Percentiles rank a stretch among this genome's conserved stretches.
phyloP scores from a whole-genome alignment of 192 early-diverging fungal genomes.

The Coemansia sp. region DNA sequence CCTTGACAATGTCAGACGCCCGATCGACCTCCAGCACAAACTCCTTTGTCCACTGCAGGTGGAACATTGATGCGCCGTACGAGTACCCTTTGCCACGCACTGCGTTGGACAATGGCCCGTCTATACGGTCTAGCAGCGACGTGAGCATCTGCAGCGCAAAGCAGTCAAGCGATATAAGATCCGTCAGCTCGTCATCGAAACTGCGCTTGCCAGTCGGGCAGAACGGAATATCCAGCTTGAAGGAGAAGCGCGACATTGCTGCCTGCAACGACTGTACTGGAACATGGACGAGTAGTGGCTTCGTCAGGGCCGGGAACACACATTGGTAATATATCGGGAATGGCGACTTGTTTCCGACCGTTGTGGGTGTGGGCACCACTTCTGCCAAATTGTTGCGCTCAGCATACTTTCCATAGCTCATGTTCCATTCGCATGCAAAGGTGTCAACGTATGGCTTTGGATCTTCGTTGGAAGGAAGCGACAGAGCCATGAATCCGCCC shows the following conservation, averaged over 20 bases:
- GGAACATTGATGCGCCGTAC: slow-evolving; percentile 66
- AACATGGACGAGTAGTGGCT: slow-evolving; percentile 51
- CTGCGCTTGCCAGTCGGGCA: slow-evolving; percentile 12
- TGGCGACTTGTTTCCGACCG: slow-evolving; percentile 6
- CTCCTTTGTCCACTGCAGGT: slow-evolving; percentile 61
- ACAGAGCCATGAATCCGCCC: slow-evolving; percentile 21
- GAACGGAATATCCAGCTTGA: slow-evolving; percentile 44
- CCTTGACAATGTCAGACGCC: slow-evolving; percentile 39
- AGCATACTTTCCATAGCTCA: slow-evolving; percentile 10
- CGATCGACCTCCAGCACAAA: slow-evolving; percentile 33
- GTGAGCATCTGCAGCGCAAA: slow-evolving; percentile 63
- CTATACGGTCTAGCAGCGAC: slow-evolving; percentile 67
- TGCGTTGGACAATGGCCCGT: slow-evolving; percentile 76
- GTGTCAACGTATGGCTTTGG: slow-evolving; percentile 15
- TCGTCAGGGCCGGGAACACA: slow-evolving; percentile 38
- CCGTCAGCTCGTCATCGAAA: slow-evolving; percentile 42
- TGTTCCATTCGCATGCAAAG: slow-evolving; percentile 28
- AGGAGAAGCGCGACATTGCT: slow-evolving; percentile 42
- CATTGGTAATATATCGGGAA: slow-evolving; percentile 52
- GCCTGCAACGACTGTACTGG: slow-evolving; percentile 54
- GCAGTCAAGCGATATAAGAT: slow-evolving; percentile 52
- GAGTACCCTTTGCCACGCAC: slow-evolving; percentile 77
- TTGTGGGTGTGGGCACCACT: background rate
- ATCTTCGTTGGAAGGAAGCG: slow-evolving; percentile 16
- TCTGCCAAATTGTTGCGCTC: background rate